Evolutionary conservation across 345 rosid species (phyloP).

Genomic region (Erucastrum elatum): DNA sequence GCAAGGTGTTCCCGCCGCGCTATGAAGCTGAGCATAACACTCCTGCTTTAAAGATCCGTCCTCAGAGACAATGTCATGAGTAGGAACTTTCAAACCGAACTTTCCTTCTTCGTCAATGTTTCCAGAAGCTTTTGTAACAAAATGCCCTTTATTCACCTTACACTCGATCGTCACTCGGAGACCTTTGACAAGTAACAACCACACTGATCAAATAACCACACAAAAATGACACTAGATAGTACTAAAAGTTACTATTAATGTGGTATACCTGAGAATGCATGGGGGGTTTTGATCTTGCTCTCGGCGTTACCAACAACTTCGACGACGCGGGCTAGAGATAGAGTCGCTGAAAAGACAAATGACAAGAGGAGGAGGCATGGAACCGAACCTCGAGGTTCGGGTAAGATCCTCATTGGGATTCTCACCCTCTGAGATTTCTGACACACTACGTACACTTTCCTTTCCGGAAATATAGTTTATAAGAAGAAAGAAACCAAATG

Average conservation of each 20-base stretch:
- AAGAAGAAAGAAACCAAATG: conserved; percentile 4
- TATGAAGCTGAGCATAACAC: conserved; percentile 86
- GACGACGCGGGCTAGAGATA: conserved; percentile 47
- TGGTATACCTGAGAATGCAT: conserved; percentile 61
- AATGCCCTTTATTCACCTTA: conserved; percentile 51
- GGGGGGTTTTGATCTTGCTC: conserved; percentile 51
- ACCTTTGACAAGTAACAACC: conserved; percentile 45
- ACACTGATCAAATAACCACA: neutral
- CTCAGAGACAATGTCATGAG: conserved; percentile 42
- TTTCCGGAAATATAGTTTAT: neutral
- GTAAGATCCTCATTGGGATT: conserved; percentile 58
- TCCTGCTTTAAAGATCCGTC: conserved; percentile 63
- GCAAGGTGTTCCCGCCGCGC: conserved; percentile 60
- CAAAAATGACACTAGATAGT: neutral
- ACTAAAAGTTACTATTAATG: too few relatives aligned
- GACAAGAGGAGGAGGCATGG: conserved; percentile 46
- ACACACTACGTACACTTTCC: conserved; percentile 18
- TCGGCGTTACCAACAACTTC: conserved; percentile 71
- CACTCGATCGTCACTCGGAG: conserved; percentile 74
- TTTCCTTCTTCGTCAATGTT: conserved; percentile 64
- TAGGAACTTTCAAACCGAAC: conserved; percentile 59
- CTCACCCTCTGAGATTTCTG: conserved; percentile 32
- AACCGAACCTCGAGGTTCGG: conserved; percentile 42
- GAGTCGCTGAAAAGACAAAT: conserved; percentile 37
- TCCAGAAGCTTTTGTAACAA: conserved; percentile 56